Conservation (phyloP, 2,329 filamentous ascomycete genomes). For the Cyphellophora attinorum region DNA sequence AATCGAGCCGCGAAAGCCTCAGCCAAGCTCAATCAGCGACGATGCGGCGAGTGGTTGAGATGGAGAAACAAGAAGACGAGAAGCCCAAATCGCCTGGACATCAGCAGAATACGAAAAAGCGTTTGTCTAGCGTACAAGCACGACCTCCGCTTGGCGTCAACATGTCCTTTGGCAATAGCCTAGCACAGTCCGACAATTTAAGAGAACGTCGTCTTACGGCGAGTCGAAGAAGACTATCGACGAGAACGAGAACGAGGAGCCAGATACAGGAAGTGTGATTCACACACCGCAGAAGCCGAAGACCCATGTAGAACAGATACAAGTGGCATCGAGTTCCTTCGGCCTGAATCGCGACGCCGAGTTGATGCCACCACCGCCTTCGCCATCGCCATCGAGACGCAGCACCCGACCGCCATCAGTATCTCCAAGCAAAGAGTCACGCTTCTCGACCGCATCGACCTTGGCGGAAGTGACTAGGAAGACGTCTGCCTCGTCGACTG, state of each 20-base stretch:
- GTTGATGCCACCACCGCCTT: conserved; percentile 3
- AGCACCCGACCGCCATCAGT: neutral
- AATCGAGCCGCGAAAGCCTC: neutral
- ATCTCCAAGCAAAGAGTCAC: conserved; percentile 4
- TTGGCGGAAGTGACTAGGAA: conserved; percentile 6
- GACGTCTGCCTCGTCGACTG: conserved; percentile 9
- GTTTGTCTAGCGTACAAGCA: conserved; percentile 36
- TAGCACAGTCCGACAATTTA: conserved; percentile 86
- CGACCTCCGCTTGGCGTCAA: conserved; percentile 80
- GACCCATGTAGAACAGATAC: conserved; percentile 1
- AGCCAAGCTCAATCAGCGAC: conserved; percentile 7
- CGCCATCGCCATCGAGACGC: neutral
- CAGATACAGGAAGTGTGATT: conserved; percentile 8
- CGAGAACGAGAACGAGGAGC: conserved; percentile 7
- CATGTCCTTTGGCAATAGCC: conserved; percentile 90
- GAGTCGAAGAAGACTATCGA: conserved; percentile 21
- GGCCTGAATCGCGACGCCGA: conserved; percentile 2
- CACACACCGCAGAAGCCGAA: conserved; percentile 14
- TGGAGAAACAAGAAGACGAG: conserved; percentile 4
- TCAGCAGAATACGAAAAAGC: conserved; percentile 22
- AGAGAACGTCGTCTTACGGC: conserved; percentile 65
- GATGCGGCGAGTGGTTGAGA: conserved; percentile 11
- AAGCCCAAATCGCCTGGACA: neutral
- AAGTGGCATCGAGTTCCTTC: conserved; percentile 1
- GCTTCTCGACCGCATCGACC: conserved; percentile 12